Conservation (phyloP, 2,329 filamentous ascomycete species). For the Aspergillus awamori region DNA sequence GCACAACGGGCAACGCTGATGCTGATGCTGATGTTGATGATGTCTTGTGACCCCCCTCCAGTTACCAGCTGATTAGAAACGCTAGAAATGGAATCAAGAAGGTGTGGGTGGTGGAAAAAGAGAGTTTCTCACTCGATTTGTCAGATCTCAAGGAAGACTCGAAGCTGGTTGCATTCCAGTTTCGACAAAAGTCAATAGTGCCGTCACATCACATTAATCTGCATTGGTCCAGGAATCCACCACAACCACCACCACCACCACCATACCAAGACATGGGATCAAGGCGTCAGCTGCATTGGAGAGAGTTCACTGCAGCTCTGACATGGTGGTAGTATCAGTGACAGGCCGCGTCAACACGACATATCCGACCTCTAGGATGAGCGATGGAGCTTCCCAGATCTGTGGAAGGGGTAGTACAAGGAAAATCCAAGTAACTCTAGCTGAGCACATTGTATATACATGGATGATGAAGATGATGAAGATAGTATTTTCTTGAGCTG, state of each 20-base stretch:
- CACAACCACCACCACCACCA: background rate
- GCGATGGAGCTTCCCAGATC: background rate
- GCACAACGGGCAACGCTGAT: background rate
- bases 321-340: background rate
- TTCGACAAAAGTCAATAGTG: constrained; percentile 10
- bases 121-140: background rate
- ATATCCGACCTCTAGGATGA: background rate
- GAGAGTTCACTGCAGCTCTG: background rate
- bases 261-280: background rate
- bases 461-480: background rate
- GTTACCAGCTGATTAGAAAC: background rate
- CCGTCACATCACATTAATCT: constrained; percentile 14
- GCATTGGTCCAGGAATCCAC: constrained; percentile 6
- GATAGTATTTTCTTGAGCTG: background rate
- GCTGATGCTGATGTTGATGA: no score
- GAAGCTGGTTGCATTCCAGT: constrained; percentile 2
- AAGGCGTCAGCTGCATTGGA: background rate
- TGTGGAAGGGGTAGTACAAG: constrained; percentile 1
- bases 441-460: background rate
- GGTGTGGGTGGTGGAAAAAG: background rate
- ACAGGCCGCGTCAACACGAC: constrained; percentile 11
- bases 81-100: background rate
- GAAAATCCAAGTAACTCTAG: background rate
- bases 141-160: constrained; percentile 2
- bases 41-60: background rate